Evolutionary conservation across 2,329 filamentous ascomycete species (phyloP).

Genomic region (Alternaria conjuncta): DNA sequence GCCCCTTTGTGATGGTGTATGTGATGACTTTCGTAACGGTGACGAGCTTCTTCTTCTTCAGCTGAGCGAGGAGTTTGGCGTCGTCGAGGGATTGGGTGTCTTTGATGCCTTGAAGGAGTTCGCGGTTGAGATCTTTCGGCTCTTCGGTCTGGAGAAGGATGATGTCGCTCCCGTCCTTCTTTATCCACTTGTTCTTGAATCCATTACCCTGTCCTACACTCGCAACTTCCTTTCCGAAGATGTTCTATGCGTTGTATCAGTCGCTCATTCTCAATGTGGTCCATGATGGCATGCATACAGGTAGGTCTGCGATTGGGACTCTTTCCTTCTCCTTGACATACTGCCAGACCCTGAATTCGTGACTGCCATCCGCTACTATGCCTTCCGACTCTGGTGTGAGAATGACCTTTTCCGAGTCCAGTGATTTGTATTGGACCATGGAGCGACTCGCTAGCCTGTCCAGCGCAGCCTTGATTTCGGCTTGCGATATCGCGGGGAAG

Average conservation of each 20-base stretch:
- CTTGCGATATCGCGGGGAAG: conserved; percentile 55
- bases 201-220: conserved; percentile 94
- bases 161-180: conserved; percentile 65
- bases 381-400: conserved; percentile 84
- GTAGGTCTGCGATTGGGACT: conserved; percentile 56
- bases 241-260: conserved; percentile 53
- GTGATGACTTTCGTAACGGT: conserved; percentile 81
- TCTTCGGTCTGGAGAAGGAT: conserved; percentile 65
- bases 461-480: conserved; percentile 79
- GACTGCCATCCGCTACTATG: conserved; percentile 62
- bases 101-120: conserved; percentile 76
- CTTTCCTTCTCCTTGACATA: conserved; percentile 54
- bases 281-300: conserved; percentile 40
- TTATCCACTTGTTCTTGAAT: conserved; percentile 77
- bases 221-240: conserved; percentile 75
- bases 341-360: conserved; percentile 60
- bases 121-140: conserved; percentile 79
- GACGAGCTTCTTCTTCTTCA: conserved; percentile 92
- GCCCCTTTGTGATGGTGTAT: conserved; percentile 83
- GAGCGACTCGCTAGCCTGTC: conserved; percentile 83
- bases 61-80: conserved; percentile 76
- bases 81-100: conserved; percentile 73
- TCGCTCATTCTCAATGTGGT: background rate
- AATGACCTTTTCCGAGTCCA: conserved; percentile 77
- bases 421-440: conserved; percentile 85